A percentile compares a stretch with the other conserved stretches of the same genome.
phyloP scores from a whole-genome alignment of 208 protist species.

The Acanthamoeba quina region DNA sequence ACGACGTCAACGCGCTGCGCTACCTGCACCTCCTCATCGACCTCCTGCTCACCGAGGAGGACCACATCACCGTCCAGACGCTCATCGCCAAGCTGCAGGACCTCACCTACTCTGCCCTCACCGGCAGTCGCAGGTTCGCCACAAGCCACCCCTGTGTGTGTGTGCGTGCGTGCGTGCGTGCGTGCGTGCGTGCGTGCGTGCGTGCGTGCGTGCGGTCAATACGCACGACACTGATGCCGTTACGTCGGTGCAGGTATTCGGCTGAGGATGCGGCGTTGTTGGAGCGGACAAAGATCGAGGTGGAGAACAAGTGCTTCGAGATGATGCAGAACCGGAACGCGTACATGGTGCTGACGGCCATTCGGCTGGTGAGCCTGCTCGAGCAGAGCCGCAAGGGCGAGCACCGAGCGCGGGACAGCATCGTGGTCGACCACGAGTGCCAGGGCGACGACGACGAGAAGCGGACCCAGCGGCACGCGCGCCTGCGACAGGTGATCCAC shows the following conservation, averaged over 20 bases:
- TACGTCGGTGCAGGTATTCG: neutral
- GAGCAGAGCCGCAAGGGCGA: slow-evolving; percentile 6
- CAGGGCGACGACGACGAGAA: neutral
- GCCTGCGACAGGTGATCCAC: neutral
- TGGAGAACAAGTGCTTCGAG: slow-evolving; percentile 19
- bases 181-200: no score
- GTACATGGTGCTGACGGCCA: slow-evolving; percentile 19
- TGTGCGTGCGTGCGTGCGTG: no score
- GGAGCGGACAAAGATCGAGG: neutral
- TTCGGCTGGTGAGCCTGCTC: neutral
- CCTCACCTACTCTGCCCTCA: neutral
- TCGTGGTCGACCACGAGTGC: neutral
- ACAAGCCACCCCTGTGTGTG: no score
- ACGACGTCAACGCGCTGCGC: neutral
- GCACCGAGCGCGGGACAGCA: neutral
- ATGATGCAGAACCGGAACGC: slow-evolving; percentile 26
- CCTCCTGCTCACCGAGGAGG: slow-evolving; percentile 1
- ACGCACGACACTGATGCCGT: no score
- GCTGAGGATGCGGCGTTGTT: neutral
- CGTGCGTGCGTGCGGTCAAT: no score
- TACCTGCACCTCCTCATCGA: neutral
- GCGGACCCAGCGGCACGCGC: neutral
- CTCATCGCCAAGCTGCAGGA: slow-evolving; percentile 50
- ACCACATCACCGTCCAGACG: neutral
- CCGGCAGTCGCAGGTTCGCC: neutral